Conservation (phyloP, 331 rosid genomes). For the Acacia pycnantha region DNA sequence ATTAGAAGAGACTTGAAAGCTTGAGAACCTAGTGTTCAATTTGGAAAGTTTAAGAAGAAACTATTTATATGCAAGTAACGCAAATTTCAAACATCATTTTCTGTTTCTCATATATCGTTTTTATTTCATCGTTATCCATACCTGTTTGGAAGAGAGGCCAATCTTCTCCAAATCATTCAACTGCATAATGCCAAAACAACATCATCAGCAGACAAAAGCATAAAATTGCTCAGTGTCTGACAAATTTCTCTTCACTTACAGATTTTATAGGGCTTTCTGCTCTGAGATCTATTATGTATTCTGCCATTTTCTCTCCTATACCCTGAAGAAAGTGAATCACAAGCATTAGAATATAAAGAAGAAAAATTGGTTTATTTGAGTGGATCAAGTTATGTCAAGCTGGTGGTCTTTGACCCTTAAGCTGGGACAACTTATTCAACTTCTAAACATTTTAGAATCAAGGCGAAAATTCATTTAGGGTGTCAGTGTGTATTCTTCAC, state of each 20-base stretch:
- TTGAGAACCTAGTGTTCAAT: neutral
- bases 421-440: neutral
- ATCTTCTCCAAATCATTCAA: slow-evolving; percentile 83
- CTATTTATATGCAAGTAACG: neutral
- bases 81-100: neutral
- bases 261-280: slow-evolving; percentile 78
- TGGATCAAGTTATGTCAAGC: neutral
- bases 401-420: neutral
- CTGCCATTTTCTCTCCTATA: slow-evolving; percentile 82
- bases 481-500: slow-evolving; percentile 18
- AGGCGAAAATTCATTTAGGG: neutral
- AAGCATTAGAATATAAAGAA: slow-evolving; percentile 10
- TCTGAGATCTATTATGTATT: slow-evolving; percentile 77
- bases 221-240: neutral
- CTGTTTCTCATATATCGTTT: neutral
- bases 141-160: slow-evolving; percentile 94
- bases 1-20: neutral
- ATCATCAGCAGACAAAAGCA: slow-evolving; percentile 15
- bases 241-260: slow-evolving; percentile 46
- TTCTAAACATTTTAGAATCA: neutral
- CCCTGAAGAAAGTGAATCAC: slow-evolving; percentile 54
- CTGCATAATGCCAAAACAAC: slow-evolving; percentile 49
- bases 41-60: neutral
- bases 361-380: neutral
- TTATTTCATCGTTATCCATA: slow-evolving; percentile 23